A percentile compares a stretch with the other conserved stretches of the same genome.
phyloP scores from a whole-genome alignment of 768 basidiomycete genomes.

The Galerina sulciceps region DNA sequence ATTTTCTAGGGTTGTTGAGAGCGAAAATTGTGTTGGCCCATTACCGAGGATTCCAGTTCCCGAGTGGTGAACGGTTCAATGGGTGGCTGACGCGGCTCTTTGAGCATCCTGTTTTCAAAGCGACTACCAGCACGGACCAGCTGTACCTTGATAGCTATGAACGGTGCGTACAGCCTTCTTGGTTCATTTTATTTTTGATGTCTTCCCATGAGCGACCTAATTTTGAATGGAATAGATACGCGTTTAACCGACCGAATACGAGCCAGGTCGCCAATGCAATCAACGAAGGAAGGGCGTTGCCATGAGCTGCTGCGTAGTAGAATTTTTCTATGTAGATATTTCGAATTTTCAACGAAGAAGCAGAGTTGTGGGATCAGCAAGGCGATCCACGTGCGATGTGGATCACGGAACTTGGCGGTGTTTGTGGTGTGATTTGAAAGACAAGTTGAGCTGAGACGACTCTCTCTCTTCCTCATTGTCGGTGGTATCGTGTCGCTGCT shows the following conservation, averaged over 20 bases:
- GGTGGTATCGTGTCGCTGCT: neutral
- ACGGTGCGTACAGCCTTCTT: conserved; percentile 40
- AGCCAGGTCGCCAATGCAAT: conserved; percentile 79
- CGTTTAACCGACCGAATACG: conserved; percentile 77
- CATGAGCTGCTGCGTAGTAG: conserved; percentile 43
- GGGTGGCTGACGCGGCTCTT: conserved; percentile 60
- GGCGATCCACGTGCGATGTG: neutral
- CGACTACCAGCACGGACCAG: conserved; percentile 69
- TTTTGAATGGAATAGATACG: conserved; percentile 52
- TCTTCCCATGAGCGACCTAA: conserved; percentile 3
- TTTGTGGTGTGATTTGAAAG: conserved; percentile 14
- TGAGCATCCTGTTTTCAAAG: conserved; percentile 63
- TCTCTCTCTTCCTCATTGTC: conserved; percentile 3
- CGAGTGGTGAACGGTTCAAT: conserved; percentile 48
- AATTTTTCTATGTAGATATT: neutral
- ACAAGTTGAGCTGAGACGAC: conserved; percentile 1
- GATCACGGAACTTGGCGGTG: conserved; percentile 11
- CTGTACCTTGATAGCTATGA: conserved; percentile 77
- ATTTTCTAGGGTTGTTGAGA: conserved; percentile 66
- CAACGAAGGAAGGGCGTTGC: conserved; percentile 65
- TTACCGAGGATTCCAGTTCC: conserved; percentile 69
- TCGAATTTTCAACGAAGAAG: neutral
- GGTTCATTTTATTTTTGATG: neutral
- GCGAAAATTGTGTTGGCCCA: conserved; percentile 65
- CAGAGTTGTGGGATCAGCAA: neutral